phyloP scores from a whole-genome alignment of 208 protist species.

The Trypanosomatidae sp. region DNA sequence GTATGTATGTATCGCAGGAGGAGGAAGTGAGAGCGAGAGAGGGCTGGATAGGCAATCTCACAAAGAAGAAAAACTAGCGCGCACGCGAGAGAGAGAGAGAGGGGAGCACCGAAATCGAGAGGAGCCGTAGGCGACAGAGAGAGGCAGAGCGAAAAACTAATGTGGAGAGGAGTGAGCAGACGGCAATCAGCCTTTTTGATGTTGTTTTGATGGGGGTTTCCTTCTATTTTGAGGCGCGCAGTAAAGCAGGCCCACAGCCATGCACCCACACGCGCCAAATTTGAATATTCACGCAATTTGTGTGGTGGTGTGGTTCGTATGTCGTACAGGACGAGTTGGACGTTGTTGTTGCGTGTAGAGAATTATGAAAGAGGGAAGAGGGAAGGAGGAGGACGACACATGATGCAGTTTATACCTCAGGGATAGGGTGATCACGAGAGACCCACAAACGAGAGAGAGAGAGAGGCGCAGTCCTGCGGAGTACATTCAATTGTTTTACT shows the following conservation, averaged over 20 bases:
- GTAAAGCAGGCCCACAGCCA: no score
- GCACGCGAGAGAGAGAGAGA: not conserved
- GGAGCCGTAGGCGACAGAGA: not conserved
- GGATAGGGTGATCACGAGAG: no score
- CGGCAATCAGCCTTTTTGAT: not conserved
- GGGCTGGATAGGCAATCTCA: not conserved
- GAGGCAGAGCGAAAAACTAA: not conserved
- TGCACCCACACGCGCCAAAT: not conserved
- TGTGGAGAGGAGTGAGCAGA: not conserved
- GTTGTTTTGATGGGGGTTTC: no score
- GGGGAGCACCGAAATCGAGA: not conserved
- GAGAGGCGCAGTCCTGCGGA: not conserved
- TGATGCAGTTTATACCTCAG: no score
- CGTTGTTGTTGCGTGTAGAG: not conserved
- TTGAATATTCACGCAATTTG: not conserved
- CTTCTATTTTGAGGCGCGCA: no score
- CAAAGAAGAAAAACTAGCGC: not conserved
- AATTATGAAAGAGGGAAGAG: not conserved
- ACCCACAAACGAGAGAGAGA: conserved; percentile 1
- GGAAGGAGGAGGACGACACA: no score
- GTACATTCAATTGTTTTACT: not conserved
- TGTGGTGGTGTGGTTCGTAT: conserved; percentile 9
- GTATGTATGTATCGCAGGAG: not conserved
- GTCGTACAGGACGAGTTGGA: not conserved
- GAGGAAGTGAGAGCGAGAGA: not conserved